Evolutionary conservation across 2,329 filamentous ascomycete genomes (phyloP), one percentile per base, ranked within the genome.

Genomic region (Arthrobotrys conoides): DNA sequence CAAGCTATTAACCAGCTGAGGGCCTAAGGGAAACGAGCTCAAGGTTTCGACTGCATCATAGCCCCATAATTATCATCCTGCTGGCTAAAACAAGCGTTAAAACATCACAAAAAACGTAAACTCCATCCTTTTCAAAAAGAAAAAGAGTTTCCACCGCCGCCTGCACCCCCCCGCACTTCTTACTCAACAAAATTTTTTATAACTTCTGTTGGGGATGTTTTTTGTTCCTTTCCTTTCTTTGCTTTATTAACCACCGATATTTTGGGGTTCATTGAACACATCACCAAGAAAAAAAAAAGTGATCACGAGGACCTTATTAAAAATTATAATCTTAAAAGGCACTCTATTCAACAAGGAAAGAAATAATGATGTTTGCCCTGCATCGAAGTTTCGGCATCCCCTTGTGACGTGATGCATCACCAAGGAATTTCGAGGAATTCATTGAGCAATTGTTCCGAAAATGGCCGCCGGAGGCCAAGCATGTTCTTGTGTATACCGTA

Each of bases 21-120:
- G 18, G 10, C n/a, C n/a, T 20, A 20, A 44, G 10, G 33, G 20
- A 41, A 61, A 44, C 57, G 57, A 61, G 57, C 57, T 61, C 57
- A 61, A 61, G 57, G n/a, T n/a, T n/a, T 41, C 53, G 41, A 59
- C 57, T 61, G 57, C 57, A 61, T 61, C 57, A 61, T 61, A 61
- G 57, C 57, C 57, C 57, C 57, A 61, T 61, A n/a, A n/a, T n/a
- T n/a, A 61, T 61, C 57, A 24, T 61, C 36, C 36, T 44, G 57
- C 57, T 61, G 55, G 33, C 36, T 44, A 61, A 44, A n/a, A 44
- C 57, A 61, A 44, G 36, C 57, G 20, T 61, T 44, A 61, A 44
- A 61, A 61, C 57, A 44, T 61, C 57, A 61, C 57, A 61, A 61
- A 61, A 61, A 61, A 61, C 57, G 57, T 61, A 61, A 61, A 61